phyloP scores from a whole-genome alignment of 164 flowering plant species.

The Vitis rotundifolia region DNA sequence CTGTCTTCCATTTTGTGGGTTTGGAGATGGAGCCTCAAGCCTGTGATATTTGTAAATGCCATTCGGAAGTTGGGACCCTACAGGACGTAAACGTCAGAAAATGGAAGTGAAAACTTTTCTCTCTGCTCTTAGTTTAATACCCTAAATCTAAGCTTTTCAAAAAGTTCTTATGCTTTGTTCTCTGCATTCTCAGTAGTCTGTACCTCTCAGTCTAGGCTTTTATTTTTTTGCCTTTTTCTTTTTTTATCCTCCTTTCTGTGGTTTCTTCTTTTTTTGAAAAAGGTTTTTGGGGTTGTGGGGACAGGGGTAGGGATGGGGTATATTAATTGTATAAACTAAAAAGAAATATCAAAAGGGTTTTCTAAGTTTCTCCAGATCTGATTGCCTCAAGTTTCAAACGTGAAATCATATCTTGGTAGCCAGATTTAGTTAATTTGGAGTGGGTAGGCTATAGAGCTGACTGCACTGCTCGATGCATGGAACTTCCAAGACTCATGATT shows the following conservation, averaged over 20 bases:
- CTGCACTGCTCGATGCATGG: conserved; percentile 49
- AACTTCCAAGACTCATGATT: conserved; percentile 35
- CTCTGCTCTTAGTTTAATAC: not conserved
- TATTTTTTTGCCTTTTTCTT: not conserved
- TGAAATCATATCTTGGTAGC: not conserved
- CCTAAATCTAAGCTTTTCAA: conserved; percentile 12
- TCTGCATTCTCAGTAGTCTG: not conserved
- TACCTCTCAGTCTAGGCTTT: conserved; percentile 15
- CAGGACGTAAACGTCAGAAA: conserved; percentile 3
- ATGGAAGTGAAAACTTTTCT: conserved; percentile 3
- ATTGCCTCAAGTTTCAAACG: not conserved
- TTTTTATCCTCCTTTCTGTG: not conserved
- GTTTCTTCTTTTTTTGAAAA: conserved; percentile 13
- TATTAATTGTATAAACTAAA: not conserved
- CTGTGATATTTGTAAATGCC: not conserved
- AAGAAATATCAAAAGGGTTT: not conserved
- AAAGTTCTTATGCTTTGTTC: conserved; percentile 23
- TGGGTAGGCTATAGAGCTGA: conserved; percentile 5
- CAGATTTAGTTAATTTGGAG: not conserved
- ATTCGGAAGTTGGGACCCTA: no score
- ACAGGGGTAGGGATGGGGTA: not conserved
- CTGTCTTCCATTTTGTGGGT: no score
- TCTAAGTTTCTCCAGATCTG: not conserved
- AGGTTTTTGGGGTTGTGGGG: conserved; percentile 13
- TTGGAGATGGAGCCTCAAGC: not conserved